A percentile compares a stretch with the other conserved stretches of the same genome.
Conservation (phyloP, 768 basidiomycete species). For the Hericium coralloides region DNA sequence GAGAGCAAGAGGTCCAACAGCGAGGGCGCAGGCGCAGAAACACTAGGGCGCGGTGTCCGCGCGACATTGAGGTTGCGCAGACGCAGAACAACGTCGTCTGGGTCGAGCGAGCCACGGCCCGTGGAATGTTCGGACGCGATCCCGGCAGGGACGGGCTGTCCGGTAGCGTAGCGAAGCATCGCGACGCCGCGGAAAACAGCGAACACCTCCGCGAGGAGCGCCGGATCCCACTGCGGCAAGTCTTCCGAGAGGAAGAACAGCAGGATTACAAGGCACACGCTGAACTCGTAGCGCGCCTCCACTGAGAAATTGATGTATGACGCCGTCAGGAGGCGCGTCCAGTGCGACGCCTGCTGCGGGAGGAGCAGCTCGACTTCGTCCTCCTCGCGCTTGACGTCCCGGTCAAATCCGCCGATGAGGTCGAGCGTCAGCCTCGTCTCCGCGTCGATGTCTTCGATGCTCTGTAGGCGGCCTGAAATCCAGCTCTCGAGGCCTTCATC, state of each 20-base stretch:
- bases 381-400: slow-evolving; percentile 64
- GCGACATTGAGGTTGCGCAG: slow-evolving; percentile 73
- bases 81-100: slow-evolving; percentile 52
- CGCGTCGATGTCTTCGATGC: slow-evolving; percentile 45
- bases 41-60: slow-evolving; percentile 12
- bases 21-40: slow-evolving; percentile 34
- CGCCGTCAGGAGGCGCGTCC: slow-evolving; percentile 53
- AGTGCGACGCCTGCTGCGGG: slow-evolving; percentile 48
- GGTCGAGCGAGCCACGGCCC: slow-evolving; percentile 21
- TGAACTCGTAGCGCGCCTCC: slow-evolving; percentile 69
- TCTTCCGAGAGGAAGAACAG: slow-evolving; percentile 66
- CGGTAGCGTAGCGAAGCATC: slow-evolving; percentile 53
- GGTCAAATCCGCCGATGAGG: slow-evolving; percentile 62
- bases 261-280: slow-evolving; percentile 52
- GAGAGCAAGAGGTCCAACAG: slow-evolving; percentile 55
- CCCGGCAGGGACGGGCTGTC: slow-evolving; percentile 43
- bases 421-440: slow-evolving; percentile 53
- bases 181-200: slow-evolving; percentile 73
- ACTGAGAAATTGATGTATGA: slow-evolving; percentile 55
- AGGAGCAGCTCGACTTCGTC: slow-evolving; percentile 52
- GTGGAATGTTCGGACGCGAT: slow-evolving; percentile 19
- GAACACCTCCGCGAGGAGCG: slow-evolving; percentile 63
- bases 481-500: slow-evolving; percentile 54
- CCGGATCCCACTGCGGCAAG: slow-evolving; percentile 53
- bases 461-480: slow-evolving; percentile 52